Conservation (phyloP, 1,284 basidiomycete genomes). For the Trametes versicolor region DNA sequence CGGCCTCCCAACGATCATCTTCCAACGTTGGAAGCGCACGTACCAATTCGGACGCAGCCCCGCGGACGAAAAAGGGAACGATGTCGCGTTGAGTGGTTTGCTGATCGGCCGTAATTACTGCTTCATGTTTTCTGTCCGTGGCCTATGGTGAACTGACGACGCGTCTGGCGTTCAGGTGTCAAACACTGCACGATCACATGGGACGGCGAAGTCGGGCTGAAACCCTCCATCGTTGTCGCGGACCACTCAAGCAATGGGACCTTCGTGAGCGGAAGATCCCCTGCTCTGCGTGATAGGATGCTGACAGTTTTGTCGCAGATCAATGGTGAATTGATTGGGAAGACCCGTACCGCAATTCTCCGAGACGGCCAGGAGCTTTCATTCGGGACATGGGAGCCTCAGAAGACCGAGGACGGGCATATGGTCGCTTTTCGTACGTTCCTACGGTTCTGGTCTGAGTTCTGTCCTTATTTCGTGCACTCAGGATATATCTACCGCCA, state of each 20-base stretch:
- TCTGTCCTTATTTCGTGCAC: constrained; percentile 4
- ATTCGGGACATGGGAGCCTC: constrained; percentile 66
- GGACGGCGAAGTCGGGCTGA: constrained; percentile 63
- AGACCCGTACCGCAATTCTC: constrained; percentile 63
- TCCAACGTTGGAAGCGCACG: constrained; percentile 58
- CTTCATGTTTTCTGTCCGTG: too few species aligned
- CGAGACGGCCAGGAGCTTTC: constrained; percentile 83
- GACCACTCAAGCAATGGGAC: constrained; percentile 88
- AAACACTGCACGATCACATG: constrained; percentile 74
- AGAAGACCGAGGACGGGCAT: constrained; percentile 46
- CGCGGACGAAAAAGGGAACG: constrained; percentile 54
- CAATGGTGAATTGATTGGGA: constrained; percentile 71
- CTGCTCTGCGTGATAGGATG: neutral
- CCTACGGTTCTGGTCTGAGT: constrained; percentile 56
- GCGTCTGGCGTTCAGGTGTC: neutral
- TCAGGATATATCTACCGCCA: constrained; percentile 61
- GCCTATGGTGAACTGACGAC: neutral
- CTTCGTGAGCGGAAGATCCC: constrained; percentile 63
- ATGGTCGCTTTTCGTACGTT: neutral
- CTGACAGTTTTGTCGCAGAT: constrained; percentile 55
- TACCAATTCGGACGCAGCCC: constrained; percentile 64
- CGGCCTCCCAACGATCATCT: constrained; percentile 58
- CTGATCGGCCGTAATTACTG: constrained; percentile 73
- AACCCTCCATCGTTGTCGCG: constrained; percentile 67
- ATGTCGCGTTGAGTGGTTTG: constrained; percentile 59